Evolutionary conservation across 192 early-diverging fungal genomes (phyloP).

Genomic region (Geranomyces variabilis): DNA sequence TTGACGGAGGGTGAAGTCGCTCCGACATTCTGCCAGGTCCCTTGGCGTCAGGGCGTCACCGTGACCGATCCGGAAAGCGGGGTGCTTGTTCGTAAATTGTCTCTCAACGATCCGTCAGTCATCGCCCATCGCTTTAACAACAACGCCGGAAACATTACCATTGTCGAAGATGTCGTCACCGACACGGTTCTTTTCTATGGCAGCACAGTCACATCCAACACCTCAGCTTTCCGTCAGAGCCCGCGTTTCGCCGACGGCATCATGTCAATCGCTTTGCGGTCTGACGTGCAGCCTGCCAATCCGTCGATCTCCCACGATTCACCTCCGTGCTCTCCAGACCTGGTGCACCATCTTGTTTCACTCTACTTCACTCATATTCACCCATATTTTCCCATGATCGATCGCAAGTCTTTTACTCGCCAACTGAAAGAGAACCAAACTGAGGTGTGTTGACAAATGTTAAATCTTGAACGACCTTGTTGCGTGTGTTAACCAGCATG

Average conservation of each 20-base stretch:
- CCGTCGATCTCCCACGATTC: slow-evolving; percentile 30
- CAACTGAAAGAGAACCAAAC: slow-evolving; percentile 49
- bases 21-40: slow-evolving; percentile 35
- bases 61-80: slow-evolving; percentile 33
- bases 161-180: slow-evolving; percentile 48
- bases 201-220: slow-evolving; percentile 44
- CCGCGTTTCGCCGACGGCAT: slow-evolving; percentile 50
- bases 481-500: neutral
- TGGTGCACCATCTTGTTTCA: slow-evolving; percentile 48
- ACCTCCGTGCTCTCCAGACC: slow-evolving; percentile 48
- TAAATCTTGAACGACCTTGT: too few relatives aligned
- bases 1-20: slow-evolving; percentile 11
- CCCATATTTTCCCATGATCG: slow-evolving; percentile 55
- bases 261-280: slow-evolving; percentile 50
- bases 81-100: slow-evolving; percentile 25
- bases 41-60: slow-evolving; percentile 31
- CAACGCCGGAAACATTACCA: slow-evolving; percentile 38
- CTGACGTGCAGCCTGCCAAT: slow-evolving; percentile 43
- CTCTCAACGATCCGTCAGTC: slow-evolving; percentile 25
- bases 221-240: slow-evolving; percentile 37
- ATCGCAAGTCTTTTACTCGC: slow-evolving; percentile 41
- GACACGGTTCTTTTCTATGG: slow-evolving; percentile 53
- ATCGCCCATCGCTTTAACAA: slow-evolving; percentile 41
- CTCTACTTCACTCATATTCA: slow-evolving; percentile 56
- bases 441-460: slow-evolving; percentile 34